Base-by-base conservation (phyloP, 148 eudicot species). In the Rhododendron mucronatum region DNA sequence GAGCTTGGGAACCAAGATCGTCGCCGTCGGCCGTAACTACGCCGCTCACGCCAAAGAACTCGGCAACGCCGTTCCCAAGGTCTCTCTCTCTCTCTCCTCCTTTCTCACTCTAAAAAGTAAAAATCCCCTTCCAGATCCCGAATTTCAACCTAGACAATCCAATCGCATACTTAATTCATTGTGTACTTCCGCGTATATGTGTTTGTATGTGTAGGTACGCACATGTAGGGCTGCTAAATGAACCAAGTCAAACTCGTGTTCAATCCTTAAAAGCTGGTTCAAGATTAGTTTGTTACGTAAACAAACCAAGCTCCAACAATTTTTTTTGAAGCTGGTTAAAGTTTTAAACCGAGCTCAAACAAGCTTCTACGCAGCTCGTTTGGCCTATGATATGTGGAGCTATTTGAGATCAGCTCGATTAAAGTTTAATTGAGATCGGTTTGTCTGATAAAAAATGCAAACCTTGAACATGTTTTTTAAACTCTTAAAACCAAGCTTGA, bases 31-130 rank as follows among this genome's bases (percentile, higher is more conserved):
- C 76, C 95, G 98, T 0, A 95, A 95, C 91, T 95, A 95, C 92
- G 93, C 92, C 53, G 95, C 95, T 76, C 98, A 95, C 85, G 98
- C 98, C 74, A 95, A 93, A 82, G 98, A 95, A 86, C 98, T 95
- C 78, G 98, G 98, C 71, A 95, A 95, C 91, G 93, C 97, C 86
- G 94, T 94, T 37, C 97, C 97, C 82, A 94, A 94, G 91, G 97
- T 93, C 44, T 1, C 11, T 16, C 45, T 93, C 44, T 1, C 11
- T 16, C 45, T 15, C 18, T 67, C 44, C 23, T 2, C 26, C 59
- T n/a, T 6, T 41, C 63, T 73, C 30, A 10, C 20, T 47, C 57
- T 26, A 4, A 39, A 9, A 33, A 33, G 35, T 33, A 33, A 33
- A 33, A 45, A 45, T n/a, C 5, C 13, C 33, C 33, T 37, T 59